Evolutionary conservation across 306 rosid species (phyloP), one percentile per base, ranked within the genome.

Genomic region (Crataegus laevigata): DNA sequence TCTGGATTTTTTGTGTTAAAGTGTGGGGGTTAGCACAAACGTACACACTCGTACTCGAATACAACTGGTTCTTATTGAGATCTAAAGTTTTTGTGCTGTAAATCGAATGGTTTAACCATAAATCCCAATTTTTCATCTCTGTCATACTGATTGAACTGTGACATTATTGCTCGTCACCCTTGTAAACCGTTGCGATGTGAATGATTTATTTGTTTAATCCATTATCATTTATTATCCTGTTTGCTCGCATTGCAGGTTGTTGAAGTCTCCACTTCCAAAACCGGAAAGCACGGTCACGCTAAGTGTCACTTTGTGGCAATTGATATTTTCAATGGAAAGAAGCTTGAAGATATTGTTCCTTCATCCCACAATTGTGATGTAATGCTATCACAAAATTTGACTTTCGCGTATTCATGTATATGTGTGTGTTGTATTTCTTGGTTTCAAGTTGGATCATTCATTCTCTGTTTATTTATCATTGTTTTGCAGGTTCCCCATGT

Each of bases 341-440:
- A 84, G 77, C 93, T 90, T 66, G 89, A 90, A 75, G 96, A 88
- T 83, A 85, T 90, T 21, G 91, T 88, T 59, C 96, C 96, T 63
- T 90, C 91, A 0, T 88, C 91, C 78, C 93, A 90, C 86, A 87
- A 90, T 77, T 88, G 87, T 85, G 93, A 90, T 82, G 93, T 88
- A 82, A 81, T 59, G 45, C 42, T 26, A 8, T 22, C 36, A 24
- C 29, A 14, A 13, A 21, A 5, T 3, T 29, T 43, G 54, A 34
- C 22, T 45, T 50, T 6, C 42, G 9, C 22, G 26, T 24, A 1
- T 28, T 34, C 68, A 3, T 36, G 28, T 50, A 17, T 82, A 9
- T 73, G 2, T 42, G 7, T 18, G 18, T 15, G 57, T 13, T 52
- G 77, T 57, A 59, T 24, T 72, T 54, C 32, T 8, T 63, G 51